Percentiles rank a stretch among this genome's conserved stretches.
Evolutionary conservation across 306 rosid species (phyloP).

Genomic region (Quercus engelmannii): DNA sequence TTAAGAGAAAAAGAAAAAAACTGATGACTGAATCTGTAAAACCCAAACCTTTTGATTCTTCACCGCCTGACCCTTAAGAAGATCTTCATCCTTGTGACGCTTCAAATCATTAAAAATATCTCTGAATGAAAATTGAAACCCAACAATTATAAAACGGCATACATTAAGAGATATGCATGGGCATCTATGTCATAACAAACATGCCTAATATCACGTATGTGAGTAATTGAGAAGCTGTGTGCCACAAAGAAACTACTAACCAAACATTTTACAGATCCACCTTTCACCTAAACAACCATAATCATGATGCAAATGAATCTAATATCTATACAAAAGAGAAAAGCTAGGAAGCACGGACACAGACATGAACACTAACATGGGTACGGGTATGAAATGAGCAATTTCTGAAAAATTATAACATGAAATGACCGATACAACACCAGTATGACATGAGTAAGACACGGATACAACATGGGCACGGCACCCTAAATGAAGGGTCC

Average conservation of each 20-base stretch:
- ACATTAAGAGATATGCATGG: slow-evolving; percentile 7
- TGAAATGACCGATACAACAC: too few relatives aligned
- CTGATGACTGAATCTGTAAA: background rate
- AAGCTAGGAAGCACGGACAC: too few relatives aligned
- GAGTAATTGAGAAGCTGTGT: background rate
- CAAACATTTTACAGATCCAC: too few relatives aligned
- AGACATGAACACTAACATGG: too few relatives aligned
- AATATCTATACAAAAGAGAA: too few relatives aligned
- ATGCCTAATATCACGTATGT: background rate
- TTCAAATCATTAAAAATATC: slow-evolving; percentile 68
- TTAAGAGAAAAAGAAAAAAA: background rate
- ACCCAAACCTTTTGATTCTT: slow-evolving; percentile 75
- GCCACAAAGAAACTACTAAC: background rate
- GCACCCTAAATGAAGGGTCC: too few relatives aligned
- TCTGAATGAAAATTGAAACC: slow-evolving; percentile 28
- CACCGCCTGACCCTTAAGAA: slow-evolving; percentile 83
- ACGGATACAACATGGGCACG: too few relatives aligned
- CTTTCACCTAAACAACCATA: too few relatives aligned
- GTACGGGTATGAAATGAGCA: too few relatives aligned
- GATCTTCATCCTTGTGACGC: slow-evolving; percentile 79
- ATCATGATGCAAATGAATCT: too few relatives aligned
- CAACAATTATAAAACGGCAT: background rate
- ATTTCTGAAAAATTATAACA: too few relatives aligned
- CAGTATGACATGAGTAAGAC: too few relatives aligned
- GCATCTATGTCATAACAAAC: background rate